Evolutionary conservation across 805 yeast species (phyloP).

Genomic region (Yamadazyma sp.): DNA sequence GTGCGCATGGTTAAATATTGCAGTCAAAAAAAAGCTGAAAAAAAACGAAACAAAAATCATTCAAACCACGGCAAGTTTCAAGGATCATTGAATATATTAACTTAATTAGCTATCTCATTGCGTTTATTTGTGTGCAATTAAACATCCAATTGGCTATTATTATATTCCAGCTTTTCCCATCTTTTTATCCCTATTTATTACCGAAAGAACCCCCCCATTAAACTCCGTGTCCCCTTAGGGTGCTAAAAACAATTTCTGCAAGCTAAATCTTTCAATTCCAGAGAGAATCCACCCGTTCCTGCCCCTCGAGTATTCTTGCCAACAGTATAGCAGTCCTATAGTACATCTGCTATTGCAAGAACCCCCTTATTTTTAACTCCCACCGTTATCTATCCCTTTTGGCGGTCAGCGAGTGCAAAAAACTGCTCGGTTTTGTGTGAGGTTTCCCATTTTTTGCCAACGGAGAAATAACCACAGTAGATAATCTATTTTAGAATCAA

Average conservation of each 20-base stretch:
- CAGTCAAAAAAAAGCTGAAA: constrained; percentile 10
- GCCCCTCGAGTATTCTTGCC: too few relatives aligned
- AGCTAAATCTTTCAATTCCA: neutral
- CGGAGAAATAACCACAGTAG: constrained; percentile 11
- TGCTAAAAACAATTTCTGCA: constrained; percentile 3
- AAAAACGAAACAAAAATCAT: constrained; percentile 7
- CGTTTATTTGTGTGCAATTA: neutral
- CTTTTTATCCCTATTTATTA: neutral
- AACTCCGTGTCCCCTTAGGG: constrained; percentile 4
- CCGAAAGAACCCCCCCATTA: neutral
- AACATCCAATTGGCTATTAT: neutral
- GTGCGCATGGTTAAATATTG: constrained; percentile 6
- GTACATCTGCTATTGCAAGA: neutral
- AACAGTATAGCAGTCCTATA: too few relatives aligned
- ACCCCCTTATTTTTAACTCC: neutral
- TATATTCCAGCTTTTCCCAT: neutral
- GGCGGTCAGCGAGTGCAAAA: constrained; percentile 2
- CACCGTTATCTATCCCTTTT: neutral
- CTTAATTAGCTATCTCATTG: neutral
- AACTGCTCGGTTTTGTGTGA: constrained; percentile 11
- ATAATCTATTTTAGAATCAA: too few relatives aligned
- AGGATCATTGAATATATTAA: neutral
- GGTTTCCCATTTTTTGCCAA: constrained; percentile 12
- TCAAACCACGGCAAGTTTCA: constrained; percentile 3
- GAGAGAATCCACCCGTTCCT: too few relatives aligned